A percentile compares a stretch with the other conserved stretches of the same genome.
Evolutionary conservation across 2,329 filamentous ascomycete species (phyloP).

Genomic region (Paecilomyces niveus): DNA sequence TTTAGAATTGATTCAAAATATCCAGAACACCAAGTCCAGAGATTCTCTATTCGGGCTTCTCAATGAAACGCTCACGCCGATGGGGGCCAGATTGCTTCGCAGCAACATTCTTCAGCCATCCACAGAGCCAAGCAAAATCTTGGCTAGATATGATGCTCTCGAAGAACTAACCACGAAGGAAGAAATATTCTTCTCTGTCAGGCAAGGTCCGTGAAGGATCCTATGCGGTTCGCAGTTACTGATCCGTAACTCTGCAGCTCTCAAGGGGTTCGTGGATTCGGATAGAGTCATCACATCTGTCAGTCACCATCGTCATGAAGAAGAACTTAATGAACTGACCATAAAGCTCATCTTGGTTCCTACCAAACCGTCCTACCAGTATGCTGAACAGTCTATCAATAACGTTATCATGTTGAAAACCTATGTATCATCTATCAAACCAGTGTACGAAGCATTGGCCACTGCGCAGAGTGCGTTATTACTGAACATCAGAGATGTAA

Average conservation of each 20-base stretch:
- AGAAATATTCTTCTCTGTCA: conserved; percentile 72
- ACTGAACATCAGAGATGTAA: conserved; percentile 56
- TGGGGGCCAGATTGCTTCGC: conserved; percentile 77
- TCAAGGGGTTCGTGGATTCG: conserved; percentile 69
- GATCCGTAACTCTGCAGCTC: conserved; percentile 39
- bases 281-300: conserved; percentile 75
- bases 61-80: conserved; percentile 78
- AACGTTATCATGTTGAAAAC: conserved; percentile 80
- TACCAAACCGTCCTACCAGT: conserved; percentile 56
- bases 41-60: conserved; percentile 78
- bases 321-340: conserved; percentile 8
- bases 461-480: conserved; percentile 60
- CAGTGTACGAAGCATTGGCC: conserved; percentile 61
- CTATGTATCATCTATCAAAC: conserved; percentile 62
- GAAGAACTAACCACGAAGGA: conserved; percentile 76
- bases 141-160: conserved; percentile 70
- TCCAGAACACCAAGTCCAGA: conserved; percentile 68
- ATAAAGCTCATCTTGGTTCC: conserved; percentile 68
- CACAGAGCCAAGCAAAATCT: conserved; percentile 62
- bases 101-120: conserved; percentile 86
- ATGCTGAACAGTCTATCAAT: conserved; percentile 75
- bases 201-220: conserved; percentile 49
- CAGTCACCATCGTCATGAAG: conserved; percentile 13
- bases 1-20: conserved; percentile 83
- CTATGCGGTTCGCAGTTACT: not conserved